phyloP scores from a whole-genome alignment of 202 grass and related monocot species.

The Zoysia matrella region DNA sequence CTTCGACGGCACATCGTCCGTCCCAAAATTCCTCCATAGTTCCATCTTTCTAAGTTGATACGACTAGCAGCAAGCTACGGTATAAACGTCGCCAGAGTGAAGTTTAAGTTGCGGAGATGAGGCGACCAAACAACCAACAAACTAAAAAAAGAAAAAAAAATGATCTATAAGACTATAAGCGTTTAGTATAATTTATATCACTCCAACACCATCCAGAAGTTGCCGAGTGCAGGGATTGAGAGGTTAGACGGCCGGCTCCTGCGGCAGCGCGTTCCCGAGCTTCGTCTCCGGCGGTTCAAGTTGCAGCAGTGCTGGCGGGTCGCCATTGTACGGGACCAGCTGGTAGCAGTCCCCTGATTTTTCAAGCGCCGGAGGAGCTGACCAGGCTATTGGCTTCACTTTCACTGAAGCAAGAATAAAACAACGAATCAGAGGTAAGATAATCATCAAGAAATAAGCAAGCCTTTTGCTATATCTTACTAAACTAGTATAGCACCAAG shows the following conservation, averaged over 20 bases:
- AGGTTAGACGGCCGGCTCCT: neutral
- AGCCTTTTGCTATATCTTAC: neutral
- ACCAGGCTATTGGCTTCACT: neutral
- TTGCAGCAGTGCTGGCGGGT: neutral
- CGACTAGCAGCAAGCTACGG: too few species aligned
- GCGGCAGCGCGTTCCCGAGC: neutral
- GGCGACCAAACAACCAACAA: too few species aligned
- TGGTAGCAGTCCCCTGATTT: neutral
- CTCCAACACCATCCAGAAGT: slow-evolving; percentile 3
- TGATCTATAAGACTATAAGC: too few species aligned
- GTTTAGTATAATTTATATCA: too few species aligned
- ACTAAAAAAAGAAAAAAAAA: too few species aligned
- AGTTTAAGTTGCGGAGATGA: too few species aligned
- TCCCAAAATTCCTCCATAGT: neutral
- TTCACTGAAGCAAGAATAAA: slow-evolving; percentile 14
- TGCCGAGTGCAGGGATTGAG: neutral
- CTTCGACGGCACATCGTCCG: too few species aligned
- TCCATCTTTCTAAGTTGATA: neutral
- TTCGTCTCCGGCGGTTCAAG: neutral
- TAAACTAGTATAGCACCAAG: neutral
- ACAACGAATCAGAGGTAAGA: neutral
- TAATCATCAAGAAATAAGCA: neutral
- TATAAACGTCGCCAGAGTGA: too few species aligned
- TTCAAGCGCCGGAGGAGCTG: neutral
- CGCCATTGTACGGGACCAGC: neutral